Evolutionary conservation across 2,329 filamentous ascomycete genomes (phyloP).

Genomic region (Botrytis elliptica): DNA sequence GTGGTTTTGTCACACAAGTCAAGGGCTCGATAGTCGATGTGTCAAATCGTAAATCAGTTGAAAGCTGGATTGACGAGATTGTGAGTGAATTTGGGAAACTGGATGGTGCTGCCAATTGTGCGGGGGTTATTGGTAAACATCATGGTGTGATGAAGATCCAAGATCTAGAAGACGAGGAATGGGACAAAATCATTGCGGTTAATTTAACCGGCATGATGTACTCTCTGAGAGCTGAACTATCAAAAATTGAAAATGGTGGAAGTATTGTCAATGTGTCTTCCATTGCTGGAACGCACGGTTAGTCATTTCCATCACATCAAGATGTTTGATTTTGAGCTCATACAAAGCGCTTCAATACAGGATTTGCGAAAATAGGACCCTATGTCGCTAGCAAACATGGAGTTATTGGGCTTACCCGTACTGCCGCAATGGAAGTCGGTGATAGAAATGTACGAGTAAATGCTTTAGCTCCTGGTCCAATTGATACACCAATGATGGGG

Average conservation of each 20-base stretch:
- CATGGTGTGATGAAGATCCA: constrained; percentile 37
- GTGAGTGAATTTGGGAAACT: constrained; percentile 41
- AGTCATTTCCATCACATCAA: constrained; percentile 5
- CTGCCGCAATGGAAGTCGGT: constrained; percentile 31
- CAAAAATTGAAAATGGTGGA: constrained; percentile 42
- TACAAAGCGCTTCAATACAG: constrained; percentile 37
- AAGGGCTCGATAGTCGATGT: constrained; percentile 33
- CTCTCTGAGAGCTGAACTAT: constrained; percentile 42
- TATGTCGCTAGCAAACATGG: constrained; percentile 41
- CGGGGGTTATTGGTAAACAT: constrained; percentile 42
- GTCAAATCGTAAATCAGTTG: constrained; percentile 35
- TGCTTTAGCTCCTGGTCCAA: constrained; percentile 42
- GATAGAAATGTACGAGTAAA: constrained; percentile 43
- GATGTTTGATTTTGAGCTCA: background rate
- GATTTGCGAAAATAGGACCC: constrained; percentile 37
- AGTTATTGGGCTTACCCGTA: constrained; percentile 43
- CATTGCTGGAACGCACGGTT: constrained; percentile 50
- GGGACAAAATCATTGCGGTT: constrained; percentile 42
- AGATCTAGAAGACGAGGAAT: constrained; percentile 42
- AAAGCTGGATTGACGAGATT: constrained; percentile 42
- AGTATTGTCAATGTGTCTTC: constrained; percentile 46
- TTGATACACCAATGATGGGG: constrained; percentile 51
- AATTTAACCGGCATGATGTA: constrained; percentile 44
- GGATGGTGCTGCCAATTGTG: constrained; percentile 53
- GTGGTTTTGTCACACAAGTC: background rate